A percentile compares a stretch with the other conserved stretches of the same genome.
These are phyloP conservation scores for Pseudovirgaria hyperparasitica DNA, from an alignment of 2,329 filamentous ascomycete genomes.

Conservation along the genomic window DNA sequence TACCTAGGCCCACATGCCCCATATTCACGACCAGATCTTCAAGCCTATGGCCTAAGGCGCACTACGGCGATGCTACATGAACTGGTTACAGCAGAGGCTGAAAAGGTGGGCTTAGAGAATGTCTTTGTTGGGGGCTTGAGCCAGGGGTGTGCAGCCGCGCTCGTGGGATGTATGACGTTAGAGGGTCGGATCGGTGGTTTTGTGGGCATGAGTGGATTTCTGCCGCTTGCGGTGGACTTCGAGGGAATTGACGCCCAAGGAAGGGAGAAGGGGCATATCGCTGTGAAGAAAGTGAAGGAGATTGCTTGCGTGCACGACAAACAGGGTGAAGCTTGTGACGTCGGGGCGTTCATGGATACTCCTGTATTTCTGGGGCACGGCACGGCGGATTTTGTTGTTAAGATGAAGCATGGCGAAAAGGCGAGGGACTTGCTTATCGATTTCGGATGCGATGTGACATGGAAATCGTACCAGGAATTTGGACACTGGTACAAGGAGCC, in stretches of 20 bases:
- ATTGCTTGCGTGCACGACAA: too few species aligned
- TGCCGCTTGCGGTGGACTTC: slow-evolving; percentile 30
- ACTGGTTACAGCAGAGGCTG: slow-evolving; percentile 1
- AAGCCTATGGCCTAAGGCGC: slow-evolving; percentile 31
- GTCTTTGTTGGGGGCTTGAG: slow-evolving; percentile 38
- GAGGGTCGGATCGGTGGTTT: slow-evolving; percentile 26
- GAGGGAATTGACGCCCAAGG: too few species aligned
- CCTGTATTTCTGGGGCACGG: slow-evolving; percentile 36
- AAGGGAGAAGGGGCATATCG: too few species aligned
- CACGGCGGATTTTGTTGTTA: slow-evolving; percentile 28
- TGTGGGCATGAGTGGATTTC: slow-evolving; percentile 35
- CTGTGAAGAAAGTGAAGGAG: too few species aligned
- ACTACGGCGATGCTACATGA: slow-evolving; percentile 13
- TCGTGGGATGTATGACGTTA: slow-evolving; percentile 28
- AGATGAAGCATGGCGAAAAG: slow-evolving; percentile 17
- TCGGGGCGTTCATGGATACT: slow-evolving; percentile 9
- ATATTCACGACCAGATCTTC: slow-evolving; percentile 22
- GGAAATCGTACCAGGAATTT: slow-evolving; percentile 30
- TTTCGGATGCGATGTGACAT: slow-evolving; percentile 22
- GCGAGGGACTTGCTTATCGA: slow-evolving; percentile 20
- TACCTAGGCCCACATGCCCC: slow-evolving; percentile 28
- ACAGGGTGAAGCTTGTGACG: too few species aligned
- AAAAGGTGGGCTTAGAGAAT: slow-evolving; percentile 16
- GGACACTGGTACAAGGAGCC: slow-evolving; percentile 37
- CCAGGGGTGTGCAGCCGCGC: slow-evolving; percentile 35